Evolutionary conservation across 768 basidiomycete species (phyloP), one percentile per base, ranked within the genome.

Genomic region (Hygrophoropsis aurantiaca): DNA sequence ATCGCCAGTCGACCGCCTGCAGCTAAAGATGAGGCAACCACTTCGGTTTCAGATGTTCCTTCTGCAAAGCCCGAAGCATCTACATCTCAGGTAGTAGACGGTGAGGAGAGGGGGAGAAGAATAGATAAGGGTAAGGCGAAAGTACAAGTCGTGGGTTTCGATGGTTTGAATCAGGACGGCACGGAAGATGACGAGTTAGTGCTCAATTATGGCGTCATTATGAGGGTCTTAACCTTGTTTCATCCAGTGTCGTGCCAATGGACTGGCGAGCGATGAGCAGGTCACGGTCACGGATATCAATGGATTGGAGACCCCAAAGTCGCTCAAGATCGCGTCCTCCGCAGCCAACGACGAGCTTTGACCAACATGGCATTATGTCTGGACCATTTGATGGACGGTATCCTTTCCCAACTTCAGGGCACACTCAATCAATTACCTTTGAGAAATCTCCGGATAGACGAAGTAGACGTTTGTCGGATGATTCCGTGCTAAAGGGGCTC

Each of bases 241-340:
- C 45, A 59, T 44, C 33, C 49, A 84, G 84, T 49, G 71, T 74
- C 44, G 77, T 79, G 37, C 70, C 83, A 21, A 97, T 97, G 93
- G 94, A 95, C 60, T 97, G 93, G 94, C 78, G 92, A 40, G 84
- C 89, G 25, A 82, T 92, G 63, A 94, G 91, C 67, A 79, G 93
- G 53, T 95, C 93, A 20, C 80, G 92, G 58, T 94, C 93, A 11
- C 82, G 93, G 19, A 85, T 86, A 56, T 85, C 88, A 18, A 92
- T 94, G 89, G 92, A 94, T 64, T 94, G 92, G 92, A 75, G 85
- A 47, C 84, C 88, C 26, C 69, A 82, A 43, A 84, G 81, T 66
- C 83, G 87, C 45, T 90, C 88, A 24, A 81, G 86, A 44, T 89
- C 87, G 36, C 79, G 90, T 30, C 84, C 87, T 16, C 82, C 87